Conservation (phyloP, 176 grass and related monocot species). For the Miscanthus lutarioriparius region DNA sequence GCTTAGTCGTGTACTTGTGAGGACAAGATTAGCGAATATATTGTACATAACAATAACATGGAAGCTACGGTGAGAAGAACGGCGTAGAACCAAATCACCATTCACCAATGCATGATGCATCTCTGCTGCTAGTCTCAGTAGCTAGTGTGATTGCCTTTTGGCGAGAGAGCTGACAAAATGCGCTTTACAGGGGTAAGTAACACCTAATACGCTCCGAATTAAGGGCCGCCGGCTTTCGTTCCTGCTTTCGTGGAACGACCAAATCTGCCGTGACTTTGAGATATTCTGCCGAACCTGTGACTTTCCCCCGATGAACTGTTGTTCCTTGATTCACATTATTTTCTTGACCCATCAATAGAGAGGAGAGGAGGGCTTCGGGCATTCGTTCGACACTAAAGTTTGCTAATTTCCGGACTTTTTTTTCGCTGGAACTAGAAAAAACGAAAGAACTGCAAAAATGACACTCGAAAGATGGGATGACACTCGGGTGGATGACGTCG, state of each 20-base stretch:
- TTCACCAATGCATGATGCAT: too few species aligned
- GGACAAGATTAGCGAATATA: neutral
- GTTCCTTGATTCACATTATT: neutral
- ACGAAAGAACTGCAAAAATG: neutral
- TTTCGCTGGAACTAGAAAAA: too few species aligned
- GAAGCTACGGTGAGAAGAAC: neutral
- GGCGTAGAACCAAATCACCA: neutral
- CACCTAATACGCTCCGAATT: neutral
- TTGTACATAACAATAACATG: too few species aligned
- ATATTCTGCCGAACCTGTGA: neutral
- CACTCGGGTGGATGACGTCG: too few species aligned
- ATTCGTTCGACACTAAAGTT: neutral
- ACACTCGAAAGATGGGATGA: too few species aligned
- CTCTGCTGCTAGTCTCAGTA: neutral
- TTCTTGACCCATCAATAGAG: neutral
- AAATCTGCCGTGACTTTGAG: conserved; percentile 16
- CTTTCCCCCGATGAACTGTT: neutral
- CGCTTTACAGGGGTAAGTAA: neutral
- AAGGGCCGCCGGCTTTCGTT: conserved; percentile 30
- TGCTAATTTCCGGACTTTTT: neutral
- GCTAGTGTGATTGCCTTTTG: neutral
- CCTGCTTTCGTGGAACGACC: conserved; percentile 40
- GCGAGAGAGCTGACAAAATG: neutral
- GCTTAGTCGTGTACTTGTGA: neutral
- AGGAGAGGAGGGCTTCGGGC: neutral